Percentiles rank a stretch among this genome's conserved stretches.
These are phyloP conservation scores for Helicostylum pulchrum DNA, from an alignment of 192 early-diverging fungal species.

Conservation along the genomic window DNA sequence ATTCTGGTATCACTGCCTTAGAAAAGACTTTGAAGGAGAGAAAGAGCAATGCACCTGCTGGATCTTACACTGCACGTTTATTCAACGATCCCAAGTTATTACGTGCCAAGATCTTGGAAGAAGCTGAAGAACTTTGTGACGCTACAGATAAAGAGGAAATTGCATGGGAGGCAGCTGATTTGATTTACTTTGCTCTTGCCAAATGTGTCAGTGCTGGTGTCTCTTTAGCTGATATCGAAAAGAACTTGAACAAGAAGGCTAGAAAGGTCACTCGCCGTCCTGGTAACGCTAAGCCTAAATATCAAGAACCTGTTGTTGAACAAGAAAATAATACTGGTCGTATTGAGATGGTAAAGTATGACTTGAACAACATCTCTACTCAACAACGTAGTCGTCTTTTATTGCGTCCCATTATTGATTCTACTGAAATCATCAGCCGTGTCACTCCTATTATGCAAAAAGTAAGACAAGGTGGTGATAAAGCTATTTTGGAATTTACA, in stretches of 20 bases:
- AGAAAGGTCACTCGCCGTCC: conserved; percentile 83
- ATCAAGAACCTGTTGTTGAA: conserved; percentile 36
- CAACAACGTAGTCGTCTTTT: conserved; percentile 62
- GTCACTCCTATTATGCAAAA: conserved; percentile 89
- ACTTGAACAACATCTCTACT: conserved; percentile 43
- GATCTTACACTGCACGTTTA: conserved; percentile 89
- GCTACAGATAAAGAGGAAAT: conserved; percentile 73
- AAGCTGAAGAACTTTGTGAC: conserved; percentile 89
- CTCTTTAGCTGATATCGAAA: conserved; percentile 80
- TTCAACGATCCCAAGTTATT: conserved; percentile 82
- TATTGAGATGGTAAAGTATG: conserved; percentile 77
- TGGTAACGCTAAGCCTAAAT: conserved; percentile 93
- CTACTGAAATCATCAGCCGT: conserved; percentile 79
- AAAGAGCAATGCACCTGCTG: conserved; percentile 69
- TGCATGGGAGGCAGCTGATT: conserved; percentile 93
- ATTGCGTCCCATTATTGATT: conserved; percentile 89
- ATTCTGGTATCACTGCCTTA: conserved; percentile 71
- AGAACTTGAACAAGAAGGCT: conserved; percentile 77
- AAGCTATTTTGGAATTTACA: conserved; percentile 80
- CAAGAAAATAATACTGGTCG: conserved; percentile 38
- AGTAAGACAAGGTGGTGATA: conserved; percentile 82
- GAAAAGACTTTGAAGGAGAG: conserved; percentile 65
- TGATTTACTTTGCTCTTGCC: conserved; percentile 92
- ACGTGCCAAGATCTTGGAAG: conserved; percentile 92
- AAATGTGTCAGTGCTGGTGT: conserved; percentile 85